These are phyloP conservation scores for Fusarium sp. DNA, from an alignment of 2,329 filamentous ascomycete genomes.

Conservation along the genomic window DNA sequence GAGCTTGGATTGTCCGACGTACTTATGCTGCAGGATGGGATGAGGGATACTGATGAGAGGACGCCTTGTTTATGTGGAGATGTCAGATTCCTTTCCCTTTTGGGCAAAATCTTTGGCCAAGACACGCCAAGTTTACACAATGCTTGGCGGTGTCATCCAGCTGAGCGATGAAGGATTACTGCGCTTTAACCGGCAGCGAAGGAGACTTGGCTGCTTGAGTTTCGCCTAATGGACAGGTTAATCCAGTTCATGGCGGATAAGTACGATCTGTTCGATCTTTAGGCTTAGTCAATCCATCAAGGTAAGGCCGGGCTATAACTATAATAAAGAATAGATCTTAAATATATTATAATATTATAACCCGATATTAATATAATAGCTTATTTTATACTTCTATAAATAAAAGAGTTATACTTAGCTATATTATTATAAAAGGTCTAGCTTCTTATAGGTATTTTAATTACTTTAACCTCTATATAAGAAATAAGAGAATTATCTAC, in stretches of 20 bases:
- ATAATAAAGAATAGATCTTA: too few species aligned
- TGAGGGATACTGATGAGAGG: background rate
- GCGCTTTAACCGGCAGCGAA: background rate
- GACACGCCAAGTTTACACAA: background rate
- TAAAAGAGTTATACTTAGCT: too few species aligned
- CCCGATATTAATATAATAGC: too few species aligned
- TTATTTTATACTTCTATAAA: too few species aligned
- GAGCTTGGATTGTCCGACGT: background rate
- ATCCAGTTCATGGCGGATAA: background rate
- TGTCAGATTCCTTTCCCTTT: background rate
- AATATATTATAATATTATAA: too few species aligned
- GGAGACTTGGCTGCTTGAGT: background rate
- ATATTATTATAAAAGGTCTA: too few species aligned
- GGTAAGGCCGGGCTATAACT: too few species aligned
- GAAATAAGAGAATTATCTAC: too few species aligned
- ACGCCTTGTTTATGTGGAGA: background rate
- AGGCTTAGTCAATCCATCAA: too few species aligned
- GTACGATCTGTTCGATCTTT: too few species aligned
- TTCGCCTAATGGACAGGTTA: background rate
- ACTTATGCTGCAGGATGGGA: background rate
- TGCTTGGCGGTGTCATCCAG: background rate
- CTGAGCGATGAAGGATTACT: background rate
- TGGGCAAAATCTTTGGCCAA: slow-evolving; percentile 1
- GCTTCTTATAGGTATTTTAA: too few species aligned
- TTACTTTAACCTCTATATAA: too few species aligned